These are phyloP conservation scores for Salvia hispanica DNA, from an alignment of 257 asterid genomes.

Conservation along the genomic window DNA sequence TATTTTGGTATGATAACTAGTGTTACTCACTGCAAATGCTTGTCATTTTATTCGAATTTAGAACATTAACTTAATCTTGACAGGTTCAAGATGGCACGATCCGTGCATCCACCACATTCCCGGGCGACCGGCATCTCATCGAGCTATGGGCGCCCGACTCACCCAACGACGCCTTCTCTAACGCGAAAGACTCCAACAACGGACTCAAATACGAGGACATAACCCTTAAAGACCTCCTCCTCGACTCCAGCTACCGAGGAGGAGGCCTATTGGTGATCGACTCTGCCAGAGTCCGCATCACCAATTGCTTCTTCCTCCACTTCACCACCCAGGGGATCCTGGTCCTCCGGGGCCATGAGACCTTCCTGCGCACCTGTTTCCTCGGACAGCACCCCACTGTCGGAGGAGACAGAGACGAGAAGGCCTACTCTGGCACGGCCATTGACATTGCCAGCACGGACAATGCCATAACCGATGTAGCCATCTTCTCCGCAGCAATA, in stretches of 20 bases:
- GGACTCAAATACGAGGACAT: slow-evolving; percentile 55
- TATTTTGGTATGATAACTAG: too few species aligned
- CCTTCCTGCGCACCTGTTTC: slow-evolving; percentile 50
- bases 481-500: slow-evolving; percentile 53
- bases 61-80: too few species aligned
- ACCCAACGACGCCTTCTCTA: slow-evolving; percentile 20
- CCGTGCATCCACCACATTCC: slow-evolving; percentile 57
- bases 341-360: slow-evolving; percentile 58
- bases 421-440: slow-evolving; percentile 44
- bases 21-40: too few species aligned
- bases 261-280: slow-evolving; percentile 53
- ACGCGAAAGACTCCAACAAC: slow-evolving; percentile 36
- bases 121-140: slow-evolving; percentile 50
- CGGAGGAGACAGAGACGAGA: slow-evolving; percentile 54
- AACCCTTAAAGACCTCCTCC: slow-evolving; percentile 59
- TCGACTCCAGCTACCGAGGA: slow-evolving; percentile 54
- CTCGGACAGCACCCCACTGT: slow-evolving; percentile 62
- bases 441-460: slow-evolving; percentile 65
- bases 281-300: slow-evolving; percentile 51
- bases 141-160: slow-evolving; percentile 60
- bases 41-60: too few species aligned
- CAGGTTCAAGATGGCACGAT: slow-evolving; percentile 58
- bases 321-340: slow-evolving; percentile 54
- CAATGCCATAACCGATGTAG: slow-evolving; percentile 56
- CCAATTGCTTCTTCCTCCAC: slow-evolving; percentile 51